These are phyloP conservation scores for Solanum rostratum DNA, from an alignment of 257 asterid species.

Conservation along the genomic window DNA sequence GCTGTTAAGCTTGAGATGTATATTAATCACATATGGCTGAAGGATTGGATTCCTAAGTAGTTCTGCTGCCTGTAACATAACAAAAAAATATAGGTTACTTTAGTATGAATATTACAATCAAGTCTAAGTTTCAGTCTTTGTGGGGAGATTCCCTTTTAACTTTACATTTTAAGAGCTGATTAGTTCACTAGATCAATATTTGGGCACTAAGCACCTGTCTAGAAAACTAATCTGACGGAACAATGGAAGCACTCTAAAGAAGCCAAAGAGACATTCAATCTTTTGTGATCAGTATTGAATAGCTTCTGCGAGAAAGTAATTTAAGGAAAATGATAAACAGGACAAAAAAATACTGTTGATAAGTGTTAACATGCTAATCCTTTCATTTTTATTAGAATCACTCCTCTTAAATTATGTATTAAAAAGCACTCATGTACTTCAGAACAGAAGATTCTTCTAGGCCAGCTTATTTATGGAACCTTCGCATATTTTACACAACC, in stretches of 20 bases:
- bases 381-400: neutral
- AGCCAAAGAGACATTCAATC: neutral
- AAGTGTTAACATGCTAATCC: neutral
- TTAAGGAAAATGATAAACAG: neutral
- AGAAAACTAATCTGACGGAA: neutral
- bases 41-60: constrained; percentile 80
- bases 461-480: neutral
- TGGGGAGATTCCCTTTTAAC: neutral
- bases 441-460: neutral
- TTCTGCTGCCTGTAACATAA: constrained; percentile 65
- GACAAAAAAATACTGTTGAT: neutral
- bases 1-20: constrained; percentile 65
- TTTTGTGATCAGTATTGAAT: neutral
- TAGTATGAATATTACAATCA: neutral
- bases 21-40: constrained; percentile 64
- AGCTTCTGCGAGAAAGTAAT: neutral
- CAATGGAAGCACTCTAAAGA: neutral
- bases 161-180: neutral
- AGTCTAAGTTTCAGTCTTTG: neutral
- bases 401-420: neutral
- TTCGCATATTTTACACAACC: neutral
- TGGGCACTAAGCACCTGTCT: neutral
- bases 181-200: neutral
- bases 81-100: neutral
- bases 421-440: neutral